Percentiles rank a stretch among this genome's conserved stretches.
Conservation (phyloP, 306 rosid genomes). For the Prunus mongolica region DNA sequence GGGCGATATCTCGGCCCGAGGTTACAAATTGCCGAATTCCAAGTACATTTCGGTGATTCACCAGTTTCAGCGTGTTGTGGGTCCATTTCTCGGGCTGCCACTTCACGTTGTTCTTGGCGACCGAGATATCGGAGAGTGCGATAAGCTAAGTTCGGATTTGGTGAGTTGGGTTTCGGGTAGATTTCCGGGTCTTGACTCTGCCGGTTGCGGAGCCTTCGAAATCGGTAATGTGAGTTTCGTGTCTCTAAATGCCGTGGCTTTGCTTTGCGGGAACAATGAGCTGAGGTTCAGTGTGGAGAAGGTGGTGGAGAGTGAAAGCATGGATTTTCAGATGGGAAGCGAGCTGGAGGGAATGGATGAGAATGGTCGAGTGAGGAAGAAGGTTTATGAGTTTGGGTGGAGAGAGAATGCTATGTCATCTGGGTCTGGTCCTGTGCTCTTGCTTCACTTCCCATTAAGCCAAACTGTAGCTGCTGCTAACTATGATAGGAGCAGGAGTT, state of each 20-base stretch:
- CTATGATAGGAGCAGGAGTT: slow-evolving; percentile 22
- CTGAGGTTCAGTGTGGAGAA: slow-evolving; percentile 61
- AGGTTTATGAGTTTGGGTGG: slow-evolving; percentile 29
- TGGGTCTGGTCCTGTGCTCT: slow-evolving; percentile 63
- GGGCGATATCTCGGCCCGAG: slow-evolving; percentile 70
- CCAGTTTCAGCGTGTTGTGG: slow-evolving; percentile 43
- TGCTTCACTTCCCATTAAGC: slow-evolving; percentile 58
- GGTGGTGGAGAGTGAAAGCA: slow-evolving; percentile 55
- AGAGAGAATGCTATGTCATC: slow-evolving; percentile 32
- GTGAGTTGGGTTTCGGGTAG: slow-evolving; percentile 46
- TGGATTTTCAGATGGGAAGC: slow-evolving; percentile 32
- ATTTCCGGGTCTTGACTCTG: slow-evolving; percentile 50
- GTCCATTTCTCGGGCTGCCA: slow-evolving; percentile 56
- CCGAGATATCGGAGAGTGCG: slow-evolving; percentile 55
- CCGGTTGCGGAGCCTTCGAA: slow-evolving; percentile 61
- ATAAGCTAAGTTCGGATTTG: slow-evolving; percentile 25
- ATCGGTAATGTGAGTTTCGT: slow-evolving; percentile 57
- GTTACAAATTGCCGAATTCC: slow-evolving; percentile 40
- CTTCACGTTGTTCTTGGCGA: slow-evolving; percentile 66
- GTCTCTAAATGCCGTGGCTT: slow-evolving; percentile 56
- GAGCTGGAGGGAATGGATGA: slow-evolving; percentile 11
- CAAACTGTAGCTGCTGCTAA: slow-evolving; percentile 8
- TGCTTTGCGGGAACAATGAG: slow-evolving; percentile 49
- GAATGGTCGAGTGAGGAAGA: neutral
- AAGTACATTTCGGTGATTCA: slow-evolving; percentile 46